Evolutionary conservation across 2,329 filamentous ascomycete species (phyloP).

Genomic region (Neofusicoccum cordaticola): DNA sequence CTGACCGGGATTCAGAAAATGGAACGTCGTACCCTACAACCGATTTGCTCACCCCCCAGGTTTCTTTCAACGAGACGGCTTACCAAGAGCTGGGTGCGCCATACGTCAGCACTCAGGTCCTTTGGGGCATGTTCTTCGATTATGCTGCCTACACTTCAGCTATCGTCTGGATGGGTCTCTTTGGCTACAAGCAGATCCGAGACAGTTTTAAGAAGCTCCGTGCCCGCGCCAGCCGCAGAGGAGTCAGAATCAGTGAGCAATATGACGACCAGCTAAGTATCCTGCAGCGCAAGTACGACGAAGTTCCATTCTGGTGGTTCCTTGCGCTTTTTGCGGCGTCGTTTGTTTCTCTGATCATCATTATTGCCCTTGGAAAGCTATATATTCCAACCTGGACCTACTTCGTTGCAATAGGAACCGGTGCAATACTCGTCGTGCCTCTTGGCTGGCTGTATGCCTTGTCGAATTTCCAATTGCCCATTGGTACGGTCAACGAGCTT

Average conservation of each 20-base stretch:
- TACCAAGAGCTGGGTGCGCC: slow-evolving; percentile 51
- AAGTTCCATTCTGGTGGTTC: slow-evolving; percentile 62
- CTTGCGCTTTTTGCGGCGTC: slow-evolving; percentile 49
- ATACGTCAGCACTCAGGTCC: slow-evolving; percentile 57
- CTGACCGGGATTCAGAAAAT: slow-evolving; percentile 47
- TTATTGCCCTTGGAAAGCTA: slow-evolving; percentile 51
- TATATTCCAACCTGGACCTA: slow-evolving; percentile 62
- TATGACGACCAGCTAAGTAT: slow-evolving; percentile 60
- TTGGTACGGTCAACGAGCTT: slow-evolving; percentile 60
- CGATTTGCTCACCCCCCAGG: slow-evolving; percentile 42
- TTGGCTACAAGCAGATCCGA: slow-evolving; percentile 51
- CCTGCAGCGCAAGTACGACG: slow-evolving; percentile 55
- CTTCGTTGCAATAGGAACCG: slow-evolving; percentile 56
- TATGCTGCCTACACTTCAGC: slow-evolving; percentile 60
- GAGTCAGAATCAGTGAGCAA: slow-evolving; percentile 37
- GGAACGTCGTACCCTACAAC: slow-evolving; percentile 48
- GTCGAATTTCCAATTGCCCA: slow-evolving; percentile 54
- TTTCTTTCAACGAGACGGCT: slow-evolving; percentile 50
- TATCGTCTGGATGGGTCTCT: slow-evolving; percentile 58
- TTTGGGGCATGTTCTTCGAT: slow-evolving; percentile 61
- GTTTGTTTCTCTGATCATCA: slow-evolving; percentile 51
- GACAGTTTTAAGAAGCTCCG: slow-evolving; percentile 45
- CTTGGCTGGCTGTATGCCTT: slow-evolving; percentile 60
- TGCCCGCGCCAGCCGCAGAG: slow-evolving; percentile 22
- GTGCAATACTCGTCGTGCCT: slow-evolving; percentile 56